A percentile compares a stretch with the other conserved stretches of the same genome.
Evolutionary conservation across 1,284 basidiomycete genomes (phyloP).

Genomic region (Amylostereum areolatum): DNA sequence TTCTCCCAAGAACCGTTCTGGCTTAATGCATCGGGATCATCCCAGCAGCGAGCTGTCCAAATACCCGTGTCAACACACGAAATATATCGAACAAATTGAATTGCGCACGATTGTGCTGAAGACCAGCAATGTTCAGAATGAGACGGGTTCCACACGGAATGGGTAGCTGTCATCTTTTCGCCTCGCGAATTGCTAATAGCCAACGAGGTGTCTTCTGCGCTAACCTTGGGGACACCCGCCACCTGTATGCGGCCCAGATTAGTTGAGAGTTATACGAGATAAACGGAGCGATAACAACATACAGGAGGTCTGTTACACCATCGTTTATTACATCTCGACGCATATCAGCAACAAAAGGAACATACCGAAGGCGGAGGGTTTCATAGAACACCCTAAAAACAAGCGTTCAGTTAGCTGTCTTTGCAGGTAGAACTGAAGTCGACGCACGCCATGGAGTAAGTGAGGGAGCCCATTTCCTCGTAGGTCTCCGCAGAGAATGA

Average conservation of each 20-base stretch:
- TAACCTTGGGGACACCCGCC: constrained; percentile 41
- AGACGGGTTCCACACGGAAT: constrained; percentile 41
- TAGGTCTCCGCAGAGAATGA: constrained; percentile 32
- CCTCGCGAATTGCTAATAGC: constrained; percentile 31
- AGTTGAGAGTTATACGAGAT: not conserved
- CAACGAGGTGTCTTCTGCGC: constrained; percentile 41
- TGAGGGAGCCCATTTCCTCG: constrained; percentile 43
- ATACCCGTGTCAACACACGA: constrained; percentile 1
- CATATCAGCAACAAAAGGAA: constrained; percentile 8
- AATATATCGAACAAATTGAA: not conserved
- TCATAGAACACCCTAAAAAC: constrained; percentile 48
- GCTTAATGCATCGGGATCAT: constrained; percentile 32
- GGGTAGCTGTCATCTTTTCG: constrained; percentile 31
- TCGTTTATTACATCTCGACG: not conserved
- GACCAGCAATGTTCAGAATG: constrained; percentile 32
- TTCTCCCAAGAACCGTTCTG: constrained; percentile 33
- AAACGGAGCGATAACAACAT: not conserved
- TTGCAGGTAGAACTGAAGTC: constrained; percentile 1
- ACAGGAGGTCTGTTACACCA: not conserved
- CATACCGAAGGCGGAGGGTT: constrained; percentile 51
- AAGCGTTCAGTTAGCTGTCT: constrained; percentile 11
- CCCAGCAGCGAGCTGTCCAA: constrained; percentile 33
- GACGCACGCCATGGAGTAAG: constrained; percentile 38
- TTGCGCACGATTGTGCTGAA: constrained; percentile 34
- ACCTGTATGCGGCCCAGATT: constrained; percentile 22